A percentile compares a stretch with the other conserved stretches of the same genome.
These are phyloP conservation scores for Flaveria bidentis DNA, from an alignment of 129 eudicot species.

Conservation along the genomic window DNA sequence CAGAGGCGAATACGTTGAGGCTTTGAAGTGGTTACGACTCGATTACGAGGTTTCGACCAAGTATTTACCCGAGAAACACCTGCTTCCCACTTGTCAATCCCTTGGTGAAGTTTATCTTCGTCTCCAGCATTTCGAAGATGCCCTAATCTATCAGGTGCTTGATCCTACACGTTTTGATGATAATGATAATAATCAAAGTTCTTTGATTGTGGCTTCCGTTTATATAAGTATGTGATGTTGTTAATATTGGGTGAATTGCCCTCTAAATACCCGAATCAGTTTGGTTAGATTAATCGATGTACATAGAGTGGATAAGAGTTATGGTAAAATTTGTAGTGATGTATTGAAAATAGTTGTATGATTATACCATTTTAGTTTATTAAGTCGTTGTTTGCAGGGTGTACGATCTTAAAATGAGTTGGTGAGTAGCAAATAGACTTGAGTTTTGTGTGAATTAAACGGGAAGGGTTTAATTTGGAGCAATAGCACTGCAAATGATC, in stretches of 20 bases:
- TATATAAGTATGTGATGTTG: not conserved
- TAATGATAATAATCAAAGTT: not conserved
- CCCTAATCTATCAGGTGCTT: conserved; percentile 75
- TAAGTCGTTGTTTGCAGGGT: not conserved
- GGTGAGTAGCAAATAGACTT: no score
- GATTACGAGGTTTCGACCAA: conserved; percentile 74
- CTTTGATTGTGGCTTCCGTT: no score
- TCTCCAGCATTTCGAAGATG: conserved; percentile 53
- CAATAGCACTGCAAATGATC: not conserved
- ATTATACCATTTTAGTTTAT: not conserved
- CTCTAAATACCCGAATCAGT: not conserved
- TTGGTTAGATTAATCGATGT: not conserved
- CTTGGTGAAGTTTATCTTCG: conserved; percentile 89
- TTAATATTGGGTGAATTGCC: not conserved
- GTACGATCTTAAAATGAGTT: not conserved
- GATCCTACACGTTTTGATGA: no score
- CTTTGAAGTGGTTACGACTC: conserved; percentile 78
- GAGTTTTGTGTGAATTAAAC: no score
- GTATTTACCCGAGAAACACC: conserved; percentile 62
- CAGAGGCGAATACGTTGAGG: conserved; percentile 84
- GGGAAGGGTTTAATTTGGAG: not conserved
- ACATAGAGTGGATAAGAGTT: no score
- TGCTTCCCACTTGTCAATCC: conserved; percentile 88
- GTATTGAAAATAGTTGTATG: no score
- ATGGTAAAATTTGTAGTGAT: no score